phyloP scores from a whole-genome alignment of 208 protist genomes.

The Acanthamoeba sp. region DNA sequence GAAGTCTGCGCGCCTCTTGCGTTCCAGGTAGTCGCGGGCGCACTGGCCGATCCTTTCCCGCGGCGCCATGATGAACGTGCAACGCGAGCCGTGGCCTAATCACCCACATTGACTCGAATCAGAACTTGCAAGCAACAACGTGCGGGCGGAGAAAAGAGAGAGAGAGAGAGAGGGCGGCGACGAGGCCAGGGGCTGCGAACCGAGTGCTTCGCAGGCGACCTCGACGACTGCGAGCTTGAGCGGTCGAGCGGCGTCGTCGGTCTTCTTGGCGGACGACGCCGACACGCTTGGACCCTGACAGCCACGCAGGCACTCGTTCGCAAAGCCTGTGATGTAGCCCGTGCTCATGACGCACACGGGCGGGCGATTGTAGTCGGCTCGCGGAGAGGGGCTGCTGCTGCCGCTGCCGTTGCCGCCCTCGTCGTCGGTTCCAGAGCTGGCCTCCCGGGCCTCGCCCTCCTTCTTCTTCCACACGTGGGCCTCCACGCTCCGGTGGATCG shows the following conservation, averaged over 20 bases:
- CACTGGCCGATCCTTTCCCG: not conserved
- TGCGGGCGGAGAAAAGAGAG: not conserved
- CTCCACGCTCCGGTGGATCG: constrained; percentile 15
- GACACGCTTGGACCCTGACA: no score
- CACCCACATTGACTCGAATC: not conserved
- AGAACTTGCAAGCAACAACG: no score
- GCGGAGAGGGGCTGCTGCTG: not conserved
- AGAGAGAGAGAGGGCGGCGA: not conserved
- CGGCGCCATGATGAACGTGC: constrained; percentile 46
- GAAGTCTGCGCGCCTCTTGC: not conserved
- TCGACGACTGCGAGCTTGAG: not conserved
- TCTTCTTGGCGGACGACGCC: no score
- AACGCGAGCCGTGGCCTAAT: not conserved
- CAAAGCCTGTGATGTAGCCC: constrained; percentile 42
- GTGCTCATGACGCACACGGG: constrained; percentile 48
- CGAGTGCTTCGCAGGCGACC: not conserved
- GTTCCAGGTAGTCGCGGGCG: not conserved
- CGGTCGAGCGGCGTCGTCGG: not conserved
- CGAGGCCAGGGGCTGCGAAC: not conserved
- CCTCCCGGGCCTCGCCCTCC: not conserved
- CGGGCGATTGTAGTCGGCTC: not conserved
- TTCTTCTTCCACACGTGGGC: constrained; percentile 21
- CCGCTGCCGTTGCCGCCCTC: not conserved
- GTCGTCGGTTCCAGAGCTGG: no score
- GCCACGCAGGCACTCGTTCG: not conserved